phyloP scores from a whole-genome alignment of 2,329 filamentous ascomycete genomes.

The Botrytis fabae region DNA sequence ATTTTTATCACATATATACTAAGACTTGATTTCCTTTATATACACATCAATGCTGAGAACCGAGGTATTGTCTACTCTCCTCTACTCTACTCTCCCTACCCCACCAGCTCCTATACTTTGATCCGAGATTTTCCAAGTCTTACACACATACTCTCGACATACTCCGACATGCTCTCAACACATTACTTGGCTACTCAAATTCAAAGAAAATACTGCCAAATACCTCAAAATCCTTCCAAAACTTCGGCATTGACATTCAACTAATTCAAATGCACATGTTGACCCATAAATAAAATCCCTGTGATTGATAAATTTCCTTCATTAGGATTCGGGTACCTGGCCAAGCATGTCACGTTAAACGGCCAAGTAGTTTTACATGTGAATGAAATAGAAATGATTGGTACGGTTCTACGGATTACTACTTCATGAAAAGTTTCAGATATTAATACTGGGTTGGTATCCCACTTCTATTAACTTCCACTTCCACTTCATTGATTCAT shows the following conservation, averaged over 20 bases:
- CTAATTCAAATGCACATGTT: neutral
- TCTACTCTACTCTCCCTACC: neutral
- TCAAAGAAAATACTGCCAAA: neutral
- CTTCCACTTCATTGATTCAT: neutral
- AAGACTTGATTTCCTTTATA: neutral
- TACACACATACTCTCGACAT: neutral
- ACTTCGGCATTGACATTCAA: neutral
- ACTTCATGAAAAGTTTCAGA: neutral
- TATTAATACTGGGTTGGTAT: neutral
- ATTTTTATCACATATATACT: neutral
- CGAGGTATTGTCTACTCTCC: neutral
- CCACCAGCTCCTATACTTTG: neutral
- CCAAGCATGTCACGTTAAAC: neutral
- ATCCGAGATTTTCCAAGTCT: neutral
- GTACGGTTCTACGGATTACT: neutral
- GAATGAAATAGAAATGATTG: constrained; percentile 5
- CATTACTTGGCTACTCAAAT: neutral
- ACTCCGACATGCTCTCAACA: neutral
- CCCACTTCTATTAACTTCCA: neutral
- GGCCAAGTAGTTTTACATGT: neutral
- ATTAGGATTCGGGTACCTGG: neutral
- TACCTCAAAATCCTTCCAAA: neutral
- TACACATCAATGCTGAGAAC: neutral
- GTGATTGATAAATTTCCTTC: neutral
- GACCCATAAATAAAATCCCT: neutral